Evolutionary conservation across 108 stramenopile species (phyloP).

Genomic region (Conticribra weissflogii): DNA sequence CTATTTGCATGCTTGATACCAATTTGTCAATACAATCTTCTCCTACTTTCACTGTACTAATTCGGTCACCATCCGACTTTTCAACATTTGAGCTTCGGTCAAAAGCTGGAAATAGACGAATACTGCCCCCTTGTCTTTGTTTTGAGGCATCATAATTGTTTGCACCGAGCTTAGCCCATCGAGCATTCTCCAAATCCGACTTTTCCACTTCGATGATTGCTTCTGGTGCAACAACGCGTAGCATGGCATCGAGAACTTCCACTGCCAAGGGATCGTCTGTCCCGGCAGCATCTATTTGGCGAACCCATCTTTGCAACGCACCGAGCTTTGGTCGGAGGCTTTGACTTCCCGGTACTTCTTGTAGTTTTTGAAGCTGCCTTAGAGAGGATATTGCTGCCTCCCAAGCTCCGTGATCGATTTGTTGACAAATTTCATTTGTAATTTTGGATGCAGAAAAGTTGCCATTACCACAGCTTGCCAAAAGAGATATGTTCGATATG

Average conservation of each 20-base stretch:
- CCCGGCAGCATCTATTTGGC: constrained; percentile 37
- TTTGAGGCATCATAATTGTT: no score
- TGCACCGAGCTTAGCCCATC: constrained; percentile 32
- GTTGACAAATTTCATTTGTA: constrained; percentile 21
- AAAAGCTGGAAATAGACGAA: constrained; percentile 22
- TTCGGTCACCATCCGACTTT: no score
- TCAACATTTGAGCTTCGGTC: background rate
- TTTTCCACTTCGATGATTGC: constrained; percentile 5
- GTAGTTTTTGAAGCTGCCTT: constrained; percentile 9
- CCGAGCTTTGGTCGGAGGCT: constrained; percentile 33
- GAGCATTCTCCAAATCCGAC: constrained; percentile 16
- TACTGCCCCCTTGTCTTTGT: constrained; percentile 15
- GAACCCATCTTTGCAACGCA: constrained; percentile 38
- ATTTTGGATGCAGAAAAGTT: constrained; percentile 15
- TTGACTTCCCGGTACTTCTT: background rate
- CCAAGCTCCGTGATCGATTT: constrained; percentile 29
- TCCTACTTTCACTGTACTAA: no score
- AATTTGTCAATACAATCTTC: constrained; percentile 34
- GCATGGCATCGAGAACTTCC: constrained; percentile 32
- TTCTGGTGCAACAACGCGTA: constrained; percentile 30
- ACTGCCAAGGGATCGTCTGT: constrained; percentile 24
- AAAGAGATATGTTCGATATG: no score
- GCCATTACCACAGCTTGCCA: background rate
- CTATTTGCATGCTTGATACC: constrained; percentile 19
- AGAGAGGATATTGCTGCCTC: constrained; percentile 14